These are phyloP conservation scores for Cyberlindnera euphorbiae DNA, from an alignment of 805 yeast genomes.

Conservation along the genomic window DNA sequence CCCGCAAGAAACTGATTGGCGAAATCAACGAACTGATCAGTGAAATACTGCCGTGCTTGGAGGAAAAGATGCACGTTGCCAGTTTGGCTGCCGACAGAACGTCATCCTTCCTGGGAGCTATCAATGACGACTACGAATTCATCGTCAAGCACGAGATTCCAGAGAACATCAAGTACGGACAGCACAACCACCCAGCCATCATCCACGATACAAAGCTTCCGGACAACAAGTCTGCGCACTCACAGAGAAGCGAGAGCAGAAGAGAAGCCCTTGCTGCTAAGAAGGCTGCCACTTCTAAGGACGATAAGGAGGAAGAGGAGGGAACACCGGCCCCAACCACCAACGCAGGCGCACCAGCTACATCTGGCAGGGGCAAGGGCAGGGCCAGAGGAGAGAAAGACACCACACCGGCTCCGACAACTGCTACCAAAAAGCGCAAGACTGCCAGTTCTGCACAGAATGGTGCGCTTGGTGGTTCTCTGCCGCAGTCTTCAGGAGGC, in stretches of 20 bases:
- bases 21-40: slow-evolving; percentile 39
- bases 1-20: slow-evolving; percentile 26
- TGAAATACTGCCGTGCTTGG: slow-evolving; percentile 86
- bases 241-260: slow-evolving; percentile 77
- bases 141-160: slow-evolving; percentile 81
- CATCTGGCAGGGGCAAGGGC: slow-evolving; percentile 12
- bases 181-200: slow-evolving; percentile 88
- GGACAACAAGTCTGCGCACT: slow-evolving; percentile 57
- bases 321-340: slow-evolving; percentile 7
- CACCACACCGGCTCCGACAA: slow-evolving; percentile 22
- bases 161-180: slow-evolving; percentile 68
- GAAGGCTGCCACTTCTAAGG: slow-evolving; percentile 46
- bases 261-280: slow-evolving; percentile 92
- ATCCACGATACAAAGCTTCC: slow-evolving; percentile 50
- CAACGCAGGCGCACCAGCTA: slow-evolving; percentile 17
- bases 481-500: too few relatives aligned
- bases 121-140: slow-evolving; percentile 76
- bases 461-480: neutral
- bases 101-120: slow-evolving; percentile 59
- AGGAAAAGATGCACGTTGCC: slow-evolving; percentile 97
- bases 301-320: neutral
- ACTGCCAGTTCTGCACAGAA: slow-evolving; percentile 1
- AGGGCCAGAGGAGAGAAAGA: slow-evolving; percentile 22
- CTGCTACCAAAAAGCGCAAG: slow-evolving; percentile 24
- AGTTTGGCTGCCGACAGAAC: slow-evolving; percentile 82